Evolutionary conservation across 768 basidiomycete genomes (phyloP).

Genomic region (Clitopilus passeckerianus): DNA sequence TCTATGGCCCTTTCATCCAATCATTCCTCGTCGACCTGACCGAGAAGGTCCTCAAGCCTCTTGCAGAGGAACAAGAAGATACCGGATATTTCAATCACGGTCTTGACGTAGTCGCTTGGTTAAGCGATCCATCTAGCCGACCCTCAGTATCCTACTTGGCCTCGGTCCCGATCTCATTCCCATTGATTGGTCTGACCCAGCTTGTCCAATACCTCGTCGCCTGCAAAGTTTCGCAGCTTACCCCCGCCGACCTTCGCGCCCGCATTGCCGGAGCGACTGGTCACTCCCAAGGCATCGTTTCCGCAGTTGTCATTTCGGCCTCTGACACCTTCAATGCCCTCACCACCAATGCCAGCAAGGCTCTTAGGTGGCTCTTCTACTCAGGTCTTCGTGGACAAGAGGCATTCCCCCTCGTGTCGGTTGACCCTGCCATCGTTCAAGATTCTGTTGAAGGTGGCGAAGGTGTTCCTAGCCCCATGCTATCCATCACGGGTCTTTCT

Average conservation of each 20-base stretch:
- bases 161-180: slow-evolving; percentile 90
- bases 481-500: slow-evolving; percentile 80
- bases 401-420: slow-evolving; percentile 86
- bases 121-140: slow-evolving; percentile 61
- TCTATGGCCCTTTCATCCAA: slow-evolving; percentile 82
- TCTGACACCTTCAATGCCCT: slow-evolving; percentile 75
- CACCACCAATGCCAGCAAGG: slow-evolving; percentile 71
- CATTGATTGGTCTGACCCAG: slow-evolving; percentile 94
- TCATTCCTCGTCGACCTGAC: slow-evolving; percentile 65
- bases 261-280: slow-evolving; percentile 86
- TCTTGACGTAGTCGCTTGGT: slow-evolving; percentile 81
- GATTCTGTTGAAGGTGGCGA: slow-evolving; percentile 91
- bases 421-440: slow-evolving; percentile 84
- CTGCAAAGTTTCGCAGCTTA: slow-evolving; percentile 68
- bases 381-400: slow-evolving; percentile 91
- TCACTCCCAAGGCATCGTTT: slow-evolving; percentile 95
- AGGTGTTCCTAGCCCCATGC: slow-evolving; percentile 90
- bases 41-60: slow-evolving; percentile 62
- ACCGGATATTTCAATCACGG: slow-evolving; percentile 74
- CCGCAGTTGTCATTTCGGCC: slow-evolving; percentile 85
- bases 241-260: slow-evolving; percentile 74
- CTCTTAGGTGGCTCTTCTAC: slow-evolving; percentile 90
- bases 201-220: slow-evolving; percentile 87
- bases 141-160: slow-evolving; percentile 86
- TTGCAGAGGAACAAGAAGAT: slow-evolving; percentile 55